A percentile compares a stretch with the other conserved stretches of the same genome.
These are phyloP conservation scores for Neonectria ditissima DNA, from an alignment of 2,329 filamentous ascomycete species.

Conservation along the genomic window DNA sequence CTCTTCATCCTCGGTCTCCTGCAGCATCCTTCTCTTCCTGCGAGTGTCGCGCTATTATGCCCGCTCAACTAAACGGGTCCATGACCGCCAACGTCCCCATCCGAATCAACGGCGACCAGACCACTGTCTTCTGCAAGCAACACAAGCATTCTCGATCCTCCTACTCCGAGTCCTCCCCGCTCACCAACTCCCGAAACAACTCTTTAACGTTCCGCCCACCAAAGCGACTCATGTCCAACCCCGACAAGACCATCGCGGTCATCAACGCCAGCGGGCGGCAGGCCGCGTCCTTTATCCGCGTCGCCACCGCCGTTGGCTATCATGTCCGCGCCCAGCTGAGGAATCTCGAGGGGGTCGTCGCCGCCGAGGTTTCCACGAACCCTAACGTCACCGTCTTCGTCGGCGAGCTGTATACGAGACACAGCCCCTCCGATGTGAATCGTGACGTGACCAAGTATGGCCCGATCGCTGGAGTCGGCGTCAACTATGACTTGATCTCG, in stretches of 20 bases:
- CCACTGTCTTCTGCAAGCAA: slow-evolving; percentile 54
- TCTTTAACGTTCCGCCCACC: slow-evolving; percentile 70
- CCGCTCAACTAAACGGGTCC: slow-evolving; percentile 54
- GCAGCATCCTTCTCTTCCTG: slow-evolving; percentile 37
- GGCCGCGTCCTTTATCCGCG: slow-evolving; percentile 93
- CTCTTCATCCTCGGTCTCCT: slow-evolving; percentile 17
- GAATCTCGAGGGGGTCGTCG: slow-evolving; percentile 87
- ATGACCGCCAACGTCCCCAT: slow-evolving; percentile 54
- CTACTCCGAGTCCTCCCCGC: slow-evolving; percentile 70
- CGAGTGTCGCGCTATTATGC: slow-evolving; percentile 50
- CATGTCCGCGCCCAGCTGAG: slow-evolving; percentile 92
- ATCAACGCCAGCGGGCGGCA: slow-evolving; percentile 97
- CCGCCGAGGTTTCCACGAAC: slow-evolving; percentile 83
- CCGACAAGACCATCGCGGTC: slow-evolving; percentile 87
- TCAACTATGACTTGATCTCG: slow-evolving; percentile 79
- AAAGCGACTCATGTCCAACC: slow-evolving; percentile 69
- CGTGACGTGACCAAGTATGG: slow-evolving; percentile 76
- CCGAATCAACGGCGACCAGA: slow-evolving; percentile 52
- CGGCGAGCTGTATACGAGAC: slow-evolving; percentile 72
- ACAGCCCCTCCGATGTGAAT: slow-evolving; percentile 62
- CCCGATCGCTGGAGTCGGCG: slow-evolving; percentile 71
- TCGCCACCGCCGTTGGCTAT: slow-evolving; percentile 93
- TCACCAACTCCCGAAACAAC: slow-evolving; percentile 67
- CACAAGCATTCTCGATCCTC: slow-evolving; percentile 73
- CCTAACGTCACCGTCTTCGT: slow-evolving; percentile 78